Base-by-base conservation (phyloP, 768 basidiomycete species). In the Gymnopilus junonius region DNA sequence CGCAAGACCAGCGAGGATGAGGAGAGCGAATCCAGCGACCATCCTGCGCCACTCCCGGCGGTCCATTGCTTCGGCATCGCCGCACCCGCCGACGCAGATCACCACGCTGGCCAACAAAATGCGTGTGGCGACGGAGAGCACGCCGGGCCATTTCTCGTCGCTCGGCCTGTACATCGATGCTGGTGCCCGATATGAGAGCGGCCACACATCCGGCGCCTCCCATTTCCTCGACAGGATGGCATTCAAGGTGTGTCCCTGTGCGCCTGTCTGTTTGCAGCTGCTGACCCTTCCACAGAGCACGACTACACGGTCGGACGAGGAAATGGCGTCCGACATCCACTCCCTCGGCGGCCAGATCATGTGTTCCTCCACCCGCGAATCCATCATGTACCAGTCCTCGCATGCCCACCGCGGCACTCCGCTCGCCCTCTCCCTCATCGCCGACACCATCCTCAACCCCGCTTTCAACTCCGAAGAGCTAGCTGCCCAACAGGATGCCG, bases 311-410 rank as follows among this genome's bases (percentile, higher is more conserved):
- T 84, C 91, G 1, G 87, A 87, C 54, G 87, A 86, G 21, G 84
- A 92, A 65, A 96, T 98, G 91, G 85, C 89, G 4, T 79, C 80
- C 3, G 90, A 91, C 39, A 90, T 97, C 70, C 89, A 94, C 73
- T 83, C 83, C 3, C 83, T 97, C 34, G 96, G 97, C 40, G 94
- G 95, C 15, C 94, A 97, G 78, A 95, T 99, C 62, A 83, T 91
- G 76, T 95, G 92, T 71, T 90, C 94, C 17, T 93, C 94, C 17
- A 91, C 94, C 2, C 84, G 97, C 48, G 97, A 99, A 75, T 86
- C 94, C 21, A 95, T 98, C 72, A 94, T 97, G 92, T 99, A 99
- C 74, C 97, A 99, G 77, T 97, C 97, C 11, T 94, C 95, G 39
- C 92, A 97, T 74, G 96, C 95, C 71, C 88, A 94, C 67, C 81